Conservation (phyloP, 2,329 filamentous ascomycete species). For the Berkeleyomyces basicola region DNA sequence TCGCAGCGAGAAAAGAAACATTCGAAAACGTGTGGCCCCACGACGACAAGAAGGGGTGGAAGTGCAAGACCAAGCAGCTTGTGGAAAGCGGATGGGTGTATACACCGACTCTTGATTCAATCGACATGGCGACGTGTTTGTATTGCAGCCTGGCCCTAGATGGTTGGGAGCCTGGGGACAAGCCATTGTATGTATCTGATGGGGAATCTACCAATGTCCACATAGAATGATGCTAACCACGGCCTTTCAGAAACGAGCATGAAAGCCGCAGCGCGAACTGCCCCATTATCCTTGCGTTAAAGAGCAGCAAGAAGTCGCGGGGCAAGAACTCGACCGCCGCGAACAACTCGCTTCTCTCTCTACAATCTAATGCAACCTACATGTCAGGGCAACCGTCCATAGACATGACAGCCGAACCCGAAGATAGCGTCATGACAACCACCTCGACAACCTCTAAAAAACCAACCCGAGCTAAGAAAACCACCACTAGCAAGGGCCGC, state of each 20-base stretch:
- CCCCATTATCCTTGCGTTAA: constrained; percentile 60
- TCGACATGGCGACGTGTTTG: constrained; percentile 79
- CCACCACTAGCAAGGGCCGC: constrained; percentile 26
- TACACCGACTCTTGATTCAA: constrained; percentile 64
- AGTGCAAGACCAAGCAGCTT: constrained; percentile 80
- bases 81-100: constrained; percentile 90
- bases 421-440: constrained; percentile 44
- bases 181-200: constrained; percentile 50
- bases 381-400: constrained; percentile 27
- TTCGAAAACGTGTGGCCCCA: constrained; percentile 82
- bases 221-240: constrained; percentile 16
- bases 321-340: constrained; percentile 43
- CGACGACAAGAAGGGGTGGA: constrained; percentile 73
- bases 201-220: not conserved
- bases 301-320: constrained; percentile 38
- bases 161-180: constrained; percentile 86
- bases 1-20: constrained; percentile 63
- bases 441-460: constrained; percentile 27
- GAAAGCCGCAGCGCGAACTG: constrained; percentile 62
- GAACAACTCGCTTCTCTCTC: constrained; percentile 50
- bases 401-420: constrained; percentile 28
- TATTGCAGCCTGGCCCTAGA: constrained; percentile 85
- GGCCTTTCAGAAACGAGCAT: constrained; percentile 57
- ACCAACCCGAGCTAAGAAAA: constrained; percentile 36
- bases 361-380: constrained; percentile 37